Conservation (phyloP, 1,284 basidiomycete species). For the Irpex lacteus region DNA sequence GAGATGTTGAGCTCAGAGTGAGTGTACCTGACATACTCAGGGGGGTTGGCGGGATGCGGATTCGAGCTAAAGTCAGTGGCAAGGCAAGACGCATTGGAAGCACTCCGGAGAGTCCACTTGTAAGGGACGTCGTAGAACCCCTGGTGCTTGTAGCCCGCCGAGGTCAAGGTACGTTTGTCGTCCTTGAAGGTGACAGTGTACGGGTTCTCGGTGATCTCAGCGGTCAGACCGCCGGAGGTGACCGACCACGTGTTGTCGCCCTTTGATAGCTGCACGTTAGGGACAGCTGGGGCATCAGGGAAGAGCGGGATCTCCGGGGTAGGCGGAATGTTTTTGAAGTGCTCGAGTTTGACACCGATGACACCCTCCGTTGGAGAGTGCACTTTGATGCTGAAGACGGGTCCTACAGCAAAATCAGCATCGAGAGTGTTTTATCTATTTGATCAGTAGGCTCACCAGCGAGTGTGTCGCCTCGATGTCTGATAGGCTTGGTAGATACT, state of each 20-base stretch:
- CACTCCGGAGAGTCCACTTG: constrained; percentile 56
- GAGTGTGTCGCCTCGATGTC: constrained; percentile 67
- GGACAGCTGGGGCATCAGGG: constrained; percentile 52
- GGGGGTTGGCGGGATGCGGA: constrained; percentile 43
- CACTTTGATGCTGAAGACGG: constrained; percentile 56
- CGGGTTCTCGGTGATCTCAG: constrained; percentile 55
- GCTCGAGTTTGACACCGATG: constrained; percentile 62
- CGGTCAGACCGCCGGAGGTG: constrained; percentile 43
- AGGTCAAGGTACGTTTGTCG: constrained; percentile 45
- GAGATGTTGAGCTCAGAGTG: constrained; percentile 67
- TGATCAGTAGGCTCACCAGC: constrained; percentile 41
- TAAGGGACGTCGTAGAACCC: constrained; percentile 64
- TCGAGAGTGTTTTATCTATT: neutral
- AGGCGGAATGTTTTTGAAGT: constrained; percentile 48
- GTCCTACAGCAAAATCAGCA: constrained; percentile 36
- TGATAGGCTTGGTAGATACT: constrained; percentile 63
- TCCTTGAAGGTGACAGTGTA: constrained; percentile 63
- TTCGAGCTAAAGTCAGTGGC: constrained; percentile 57
- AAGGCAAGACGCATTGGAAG: constrained; percentile 60
- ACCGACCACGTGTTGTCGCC: constrained; percentile 37
- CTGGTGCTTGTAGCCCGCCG: constrained; percentile 59
- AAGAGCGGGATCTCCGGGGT: constrained; percentile 59
- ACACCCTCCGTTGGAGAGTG: constrained; percentile 67
- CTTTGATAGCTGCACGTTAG: constrained; percentile 39
- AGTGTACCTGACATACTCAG: constrained; percentile 54